Base-by-base conservation (phyloP, 768 basidiomycete genomes). In the Butyriboletus loyo region DNA sequence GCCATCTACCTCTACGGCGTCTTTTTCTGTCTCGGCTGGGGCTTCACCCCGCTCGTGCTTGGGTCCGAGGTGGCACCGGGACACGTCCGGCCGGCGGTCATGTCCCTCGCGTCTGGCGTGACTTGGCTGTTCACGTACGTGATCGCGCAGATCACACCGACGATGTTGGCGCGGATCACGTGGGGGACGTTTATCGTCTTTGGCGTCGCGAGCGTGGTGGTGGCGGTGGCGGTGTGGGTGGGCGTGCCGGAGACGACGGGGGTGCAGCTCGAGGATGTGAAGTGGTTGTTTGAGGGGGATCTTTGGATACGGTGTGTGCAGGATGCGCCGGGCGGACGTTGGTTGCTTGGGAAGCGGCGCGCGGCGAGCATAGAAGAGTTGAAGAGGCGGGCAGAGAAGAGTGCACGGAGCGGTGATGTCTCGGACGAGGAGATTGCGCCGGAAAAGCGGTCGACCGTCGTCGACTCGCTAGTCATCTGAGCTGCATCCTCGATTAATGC, bases 191-290 rank as follows among this genome's bases (percentile, higher is more conserved):
- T 64, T 49, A 39, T 71, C 24, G 53, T 70, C 17, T 73, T 73
- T 47, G 72, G 72, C 1, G 38, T 63, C 24, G 63, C 60, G 36
- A 63, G 64, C 17, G 27, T 70, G 2, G 40, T 59, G 50, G 69
- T 75, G 64, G 63, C 62, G 39, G 53, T 45, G 15, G 76, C 64
- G 70, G 66, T 63, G 35, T 70, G 71, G 62, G 54, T 58, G n/a
- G 67, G 69, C 45, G 62, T 76, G 7, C 75, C 75, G 0, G 75
- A 76, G 61, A 76, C 75, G 42, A 72, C 60, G 17, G 69, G 72
- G 13, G 65, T 72, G 22, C 66, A 71, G 32, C 65, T 75, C 27
- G 74, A 75, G 63, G 72, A 75, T 32, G 62, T 75, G 38, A 57
- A 54, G 27, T 68, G 58, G 51, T 32, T 76, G 21, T 75, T 76